Evolutionary conservation across 2,329 filamentous ascomycete species (phyloP).

Genomic region (Pyricularia pennisetigena): DNA sequence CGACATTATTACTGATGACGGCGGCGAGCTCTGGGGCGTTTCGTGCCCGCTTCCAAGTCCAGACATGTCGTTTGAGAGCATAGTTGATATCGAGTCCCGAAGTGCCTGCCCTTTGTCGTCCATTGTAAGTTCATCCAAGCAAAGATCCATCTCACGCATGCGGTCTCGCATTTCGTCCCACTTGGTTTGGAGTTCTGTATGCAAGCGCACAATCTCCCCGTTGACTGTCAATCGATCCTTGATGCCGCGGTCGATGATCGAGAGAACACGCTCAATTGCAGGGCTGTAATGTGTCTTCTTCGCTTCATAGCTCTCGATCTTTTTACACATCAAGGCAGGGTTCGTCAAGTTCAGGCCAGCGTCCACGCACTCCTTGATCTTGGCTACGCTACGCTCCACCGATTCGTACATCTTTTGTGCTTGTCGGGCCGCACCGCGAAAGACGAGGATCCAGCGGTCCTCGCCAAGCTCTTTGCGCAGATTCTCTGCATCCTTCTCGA

Average conservation of each 20-base stretch:
- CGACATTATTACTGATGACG: constrained; percentile 52
- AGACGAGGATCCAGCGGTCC: constrained; percentile 92
- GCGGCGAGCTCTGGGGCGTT: constrained; percentile 59
- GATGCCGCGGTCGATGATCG: constrained; percentile 92
- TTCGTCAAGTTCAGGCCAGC: constrained; percentile 64
- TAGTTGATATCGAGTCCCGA: constrained; percentile 86
- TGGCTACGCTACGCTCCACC: constrained; percentile 75
- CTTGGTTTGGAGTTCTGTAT: constrained; percentile 75
- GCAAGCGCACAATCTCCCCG: constrained; percentile 81
- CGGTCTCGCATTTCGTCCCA: constrained; percentile 69
- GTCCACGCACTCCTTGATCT: constrained; percentile 73
- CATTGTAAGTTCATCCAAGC: constrained; percentile 62
- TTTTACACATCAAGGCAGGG: constrained; percentile 61
- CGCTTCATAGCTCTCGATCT: constrained; percentile 85
- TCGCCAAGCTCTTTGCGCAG: constrained; percentile 85
- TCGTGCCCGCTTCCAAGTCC: constrained; percentile 59
- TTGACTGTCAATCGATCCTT: constrained; percentile 93
- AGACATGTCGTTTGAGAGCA: constrained; percentile 74
- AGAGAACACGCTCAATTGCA: constrained; percentile 81
- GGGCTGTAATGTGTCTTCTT: constrained; percentile 93
- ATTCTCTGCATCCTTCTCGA: constrained; percentile 84
- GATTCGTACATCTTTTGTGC: constrained; percentile 96
- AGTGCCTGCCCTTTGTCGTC: constrained; percentile 62
- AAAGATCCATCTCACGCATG: constrained; percentile 66
- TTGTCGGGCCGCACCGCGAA: constrained; percentile 83